These are phyloP conservation scores for Marasmius oreades DNA, from an alignment of 1,284 basidiomycete species.

Conservation along the genomic window DNA sequence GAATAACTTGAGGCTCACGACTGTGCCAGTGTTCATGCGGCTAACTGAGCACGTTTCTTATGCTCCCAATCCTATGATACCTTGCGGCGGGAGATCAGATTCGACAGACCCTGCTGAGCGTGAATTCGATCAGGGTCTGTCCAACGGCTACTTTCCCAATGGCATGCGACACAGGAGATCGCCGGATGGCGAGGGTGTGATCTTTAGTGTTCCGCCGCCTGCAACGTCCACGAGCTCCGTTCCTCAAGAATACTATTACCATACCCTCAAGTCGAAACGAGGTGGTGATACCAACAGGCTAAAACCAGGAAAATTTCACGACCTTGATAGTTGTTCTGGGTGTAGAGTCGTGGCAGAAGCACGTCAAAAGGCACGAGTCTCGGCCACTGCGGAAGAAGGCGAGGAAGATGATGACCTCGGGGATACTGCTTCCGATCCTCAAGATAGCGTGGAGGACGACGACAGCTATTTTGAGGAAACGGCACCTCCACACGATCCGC, in stretches of 20 bases:
- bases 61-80: constrained; percentile 32
- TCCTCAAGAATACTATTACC: constrained; percentile 9
- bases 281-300: not conserved
- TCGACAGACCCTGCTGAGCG: not conserved
- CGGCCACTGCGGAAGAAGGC: constrained; percentile 21
- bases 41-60: constrained; percentile 54
- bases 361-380: constrained; percentile 7
- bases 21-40: constrained; percentile 50
- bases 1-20: constrained; percentile 30
- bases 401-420: constrained; percentile 11
- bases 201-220: constrained; percentile 4
- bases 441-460: not conserved
- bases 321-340: constrained; percentile 36
- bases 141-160: constrained; percentile 12
- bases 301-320: constrained; percentile 27
- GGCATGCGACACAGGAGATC: constrained; percentile 3
- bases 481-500: constrained; percentile 19
- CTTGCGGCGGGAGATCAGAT: constrained; percentile 14
- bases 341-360: constrained; percentile 23
- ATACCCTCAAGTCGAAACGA: constrained; percentile 1
- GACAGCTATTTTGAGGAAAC: not conserved
- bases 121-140: constrained; percentile 13
- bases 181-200: constrained; percentile 6
- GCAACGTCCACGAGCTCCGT: not conserved
- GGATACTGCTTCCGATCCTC: not conserved